Base-by-base conservation (phyloP, 495 filamentous ascomycete species). In the Podospora pseudopauciseta region DNA sequence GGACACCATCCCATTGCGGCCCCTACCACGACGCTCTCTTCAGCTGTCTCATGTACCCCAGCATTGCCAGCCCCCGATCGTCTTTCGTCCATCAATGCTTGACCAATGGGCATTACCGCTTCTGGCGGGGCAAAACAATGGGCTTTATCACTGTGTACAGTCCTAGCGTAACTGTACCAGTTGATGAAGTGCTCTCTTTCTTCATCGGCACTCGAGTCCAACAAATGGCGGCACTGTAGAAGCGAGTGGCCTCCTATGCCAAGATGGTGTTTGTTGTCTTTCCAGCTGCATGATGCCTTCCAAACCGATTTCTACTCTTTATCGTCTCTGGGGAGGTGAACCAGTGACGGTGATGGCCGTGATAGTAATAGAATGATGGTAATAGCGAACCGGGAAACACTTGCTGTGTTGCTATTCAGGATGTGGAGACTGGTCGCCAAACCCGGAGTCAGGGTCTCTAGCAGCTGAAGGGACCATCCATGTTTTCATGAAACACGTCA, bases 71-170 rank as follows among this genome's bases (percentile, higher is more conserved):
- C 13, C 60, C 57, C 30, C 27, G 34, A 34, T 44, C 28, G 0
- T 44, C 28, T 7, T 7, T 44, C 57, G 60, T 65, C 57, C 20
- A 62, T 64, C 59, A 64, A 60, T 54, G 62, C 34, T 60, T 60
- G 63, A 69, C 63, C 26, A 69, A 65, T 63, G 56, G 20, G 7
- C 62, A 59, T 68, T 68, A 60, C 67, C 63, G 58, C 63, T 28
- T 69, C 62, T 26, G 26, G 62, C 32, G 27, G 26, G 19, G 28
- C 57, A 18, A n/a, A 28, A 54, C 15, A 60, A n/a, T 30, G 23
- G 20, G 27, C 0, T 49, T 66, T 32, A 32, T 66, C 7, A 32
- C 30, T 7, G 30, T 32, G 30, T 32, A 4, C 30, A 39, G 28
- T 30, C 27, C 60, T 67, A 63, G 60, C 58, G 55, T 23, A 49